Evolutionary conservation across 805 yeast genomes (phyloP).

Genomic region (Yamadazyma sp.): DNA sequence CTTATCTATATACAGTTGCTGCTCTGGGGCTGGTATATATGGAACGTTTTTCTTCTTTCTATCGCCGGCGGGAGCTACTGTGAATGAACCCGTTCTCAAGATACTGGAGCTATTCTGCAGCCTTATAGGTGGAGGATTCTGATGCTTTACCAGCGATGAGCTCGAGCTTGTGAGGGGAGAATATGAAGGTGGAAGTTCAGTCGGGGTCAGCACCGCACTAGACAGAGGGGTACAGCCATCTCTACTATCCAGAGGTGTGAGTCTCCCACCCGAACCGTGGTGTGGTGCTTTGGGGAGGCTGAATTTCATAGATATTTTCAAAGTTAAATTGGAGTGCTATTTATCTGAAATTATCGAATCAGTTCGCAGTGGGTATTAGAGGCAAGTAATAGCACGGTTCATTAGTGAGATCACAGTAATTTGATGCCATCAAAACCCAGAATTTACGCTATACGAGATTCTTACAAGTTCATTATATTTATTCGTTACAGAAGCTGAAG

Average conservation of each 20-base stretch:
- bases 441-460: too few species aligned
- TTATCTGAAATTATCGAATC: too few species aligned
- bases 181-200: constrained; percentile 15
- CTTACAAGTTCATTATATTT: too few species aligned
- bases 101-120: constrained; percentile 15
- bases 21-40: constrained; percentile 34
- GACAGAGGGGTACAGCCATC: not conserved
- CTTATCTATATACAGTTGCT: constrained; percentile 35
- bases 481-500: too few species aligned
- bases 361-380: too few species aligned
- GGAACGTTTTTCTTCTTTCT: constrained; percentile 25
- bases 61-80: not conserved
- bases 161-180: constrained; percentile 1
- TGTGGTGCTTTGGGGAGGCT: not conserved
- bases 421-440: too few species aligned
- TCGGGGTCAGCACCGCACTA: constrained; percentile 1
- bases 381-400: too few species aligned
- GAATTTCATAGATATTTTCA: too few species aligned
- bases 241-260: not conserved
- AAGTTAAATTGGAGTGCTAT: too few species aligned
- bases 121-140: constrained; percentile 11
- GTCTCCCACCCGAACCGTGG: not conserved
- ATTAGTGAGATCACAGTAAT: too few species aligned
- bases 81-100: constrained; percentile 5
- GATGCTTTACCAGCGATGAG: too few species aligned